Evolutionary conservation across 306 rosid species (phyloP).

Genomic region (Datisca glomerata): DNA sequence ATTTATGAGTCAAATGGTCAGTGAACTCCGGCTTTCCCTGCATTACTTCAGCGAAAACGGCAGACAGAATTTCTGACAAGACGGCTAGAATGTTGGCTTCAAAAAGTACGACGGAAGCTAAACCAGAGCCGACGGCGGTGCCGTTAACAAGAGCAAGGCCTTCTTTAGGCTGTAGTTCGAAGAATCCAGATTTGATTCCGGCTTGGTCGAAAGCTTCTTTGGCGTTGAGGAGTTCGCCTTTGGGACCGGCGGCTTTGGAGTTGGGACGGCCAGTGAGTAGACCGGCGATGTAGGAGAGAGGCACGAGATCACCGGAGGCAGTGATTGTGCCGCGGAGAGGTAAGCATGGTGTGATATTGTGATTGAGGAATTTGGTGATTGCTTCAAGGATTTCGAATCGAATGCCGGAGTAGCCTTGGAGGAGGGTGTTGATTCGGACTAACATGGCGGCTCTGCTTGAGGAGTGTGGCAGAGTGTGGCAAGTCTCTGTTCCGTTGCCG

Average conservation of each 20-base stretch:
- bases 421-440: slow-evolving; percentile 81
- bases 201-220: slow-evolving; percentile 51
- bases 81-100: slow-evolving; percentile 62
- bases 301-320: slow-evolving; percentile 83
- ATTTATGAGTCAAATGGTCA: slow-evolving; percentile 73
- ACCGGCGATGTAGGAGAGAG: slow-evolving; percentile 85
- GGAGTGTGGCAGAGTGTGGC: slow-evolving; percentile 58
- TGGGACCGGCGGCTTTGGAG: slow-evolving; percentile 59
- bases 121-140: slow-evolving; percentile 86
- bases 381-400: slow-evolving; percentile 81
- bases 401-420: slow-evolving; percentile 89
- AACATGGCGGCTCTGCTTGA: slow-evolving; percentile 83
- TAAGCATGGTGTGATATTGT: slow-evolving; percentile 59
- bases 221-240: slow-evolving; percentile 44
- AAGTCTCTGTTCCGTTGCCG: slow-evolving; percentile 54
- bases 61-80: slow-evolving; percentile 62
- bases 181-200: slow-evolving; percentile 42
- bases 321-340: slow-evolving; percentile 85
- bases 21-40: slow-evolving; percentile 92
- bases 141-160: slow-evolving; percentile 91
- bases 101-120: slow-evolving; percentile 75
- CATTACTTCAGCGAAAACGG: slow-evolving; percentile 76
- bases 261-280: slow-evolving; percentile 67
- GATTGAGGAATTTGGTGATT: slow-evolving; percentile 55
- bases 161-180: slow-evolving; percentile 86